A percentile compares a stretch with the other conserved stretches of the same genome.
These are phyloP conservation scores for Rhodotorula paludigena DNA, from an alignment of 768 basidiomycete genomes.

Conservation along the genomic window DNA sequence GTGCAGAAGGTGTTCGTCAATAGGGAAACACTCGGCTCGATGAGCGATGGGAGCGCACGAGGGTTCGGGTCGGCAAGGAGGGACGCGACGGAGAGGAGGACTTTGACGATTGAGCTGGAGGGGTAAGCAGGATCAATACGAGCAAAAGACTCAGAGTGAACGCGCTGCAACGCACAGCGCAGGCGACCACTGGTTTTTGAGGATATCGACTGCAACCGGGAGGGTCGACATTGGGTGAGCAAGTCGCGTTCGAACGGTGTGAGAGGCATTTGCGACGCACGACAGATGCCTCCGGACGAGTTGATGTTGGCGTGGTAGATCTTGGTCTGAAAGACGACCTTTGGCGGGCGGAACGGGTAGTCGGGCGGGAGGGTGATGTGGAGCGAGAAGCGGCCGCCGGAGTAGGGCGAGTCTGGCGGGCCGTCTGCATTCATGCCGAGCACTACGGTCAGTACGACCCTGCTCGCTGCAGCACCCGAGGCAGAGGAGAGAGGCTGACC, in stretches of 20 bases:
- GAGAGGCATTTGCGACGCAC: slow-evolving; percentile 9
- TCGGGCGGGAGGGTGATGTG: slow-evolving; percentile 29
- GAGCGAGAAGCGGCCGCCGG: slow-evolving; percentile 21
- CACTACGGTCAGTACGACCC: not conserved
- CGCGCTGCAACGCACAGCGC: slow-evolving; percentile 16
- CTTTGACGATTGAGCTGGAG: slow-evolving; percentile 25
- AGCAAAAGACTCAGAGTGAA: too few species aligned
- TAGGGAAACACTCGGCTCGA: not conserved
- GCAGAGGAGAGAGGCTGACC: not conserved
- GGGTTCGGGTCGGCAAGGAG: slow-evolving; percentile 39
- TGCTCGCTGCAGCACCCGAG: not conserved
- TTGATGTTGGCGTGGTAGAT: slow-evolving; percentile 40
- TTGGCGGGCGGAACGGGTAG: slow-evolving; percentile 22
- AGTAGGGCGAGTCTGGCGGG: slow-evolving; percentile 34
- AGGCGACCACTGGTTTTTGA: slow-evolving; percentile 35
- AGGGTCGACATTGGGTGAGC: not conserved
- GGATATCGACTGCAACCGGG: slow-evolving; percentile 24
- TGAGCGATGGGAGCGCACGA: slow-evolving; percentile 1
- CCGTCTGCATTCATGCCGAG: slow-evolving; percentile 22
- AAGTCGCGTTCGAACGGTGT: not conserved
- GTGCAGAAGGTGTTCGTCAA: too few species aligned
- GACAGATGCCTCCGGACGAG: slow-evolving; percentile 37
- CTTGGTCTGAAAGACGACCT: slow-evolving; percentile 35
- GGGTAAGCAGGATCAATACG: too few species aligned
- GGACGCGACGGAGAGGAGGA: slow-evolving; percentile 35